A percentile compares a stretch with the other conserved stretches of the same genome.
These are phyloP conservation scores for Solanum bulbocastanum DNA, from an alignment of 257 asterid genomes.

Conservation along the genomic window DNA sequence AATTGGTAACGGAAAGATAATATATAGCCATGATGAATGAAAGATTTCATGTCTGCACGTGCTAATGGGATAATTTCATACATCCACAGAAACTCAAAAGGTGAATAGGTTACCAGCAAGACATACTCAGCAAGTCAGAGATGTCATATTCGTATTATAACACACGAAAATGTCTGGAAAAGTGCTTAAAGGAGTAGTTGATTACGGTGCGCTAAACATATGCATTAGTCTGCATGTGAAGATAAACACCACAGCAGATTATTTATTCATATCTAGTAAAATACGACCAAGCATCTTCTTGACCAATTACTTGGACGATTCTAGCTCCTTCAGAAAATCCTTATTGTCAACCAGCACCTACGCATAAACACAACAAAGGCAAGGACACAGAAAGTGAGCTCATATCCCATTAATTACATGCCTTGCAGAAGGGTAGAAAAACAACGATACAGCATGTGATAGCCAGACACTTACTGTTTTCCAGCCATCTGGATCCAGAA, in stretches of 20 bases:
- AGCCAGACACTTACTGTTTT: constrained; percentile 58
- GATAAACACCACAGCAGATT: neutral
- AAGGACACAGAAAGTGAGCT: neutral
- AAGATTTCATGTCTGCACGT: neutral
- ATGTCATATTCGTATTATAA: neutral
- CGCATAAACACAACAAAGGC: neutral
- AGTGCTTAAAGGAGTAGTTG: neutral
- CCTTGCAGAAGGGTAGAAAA: neutral
- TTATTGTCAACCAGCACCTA: constrained; percentile 89
- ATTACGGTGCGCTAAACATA: neutral
- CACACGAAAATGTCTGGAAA: neutral
- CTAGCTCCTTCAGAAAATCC: constrained; percentile 85
- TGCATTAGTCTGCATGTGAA: neutral
- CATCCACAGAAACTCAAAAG: neutral
- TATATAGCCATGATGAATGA: neutral
- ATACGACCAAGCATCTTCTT: neutral
- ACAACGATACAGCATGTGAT: neutral
- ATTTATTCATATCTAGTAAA: neutral
- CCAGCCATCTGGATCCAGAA: constrained; percentile 99
- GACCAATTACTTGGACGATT: constrained; percentile 16
- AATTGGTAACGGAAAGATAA: neutral
- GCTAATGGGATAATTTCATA: neutral
- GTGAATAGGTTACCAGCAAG: neutral
- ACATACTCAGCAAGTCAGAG: neutral
- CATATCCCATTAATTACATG: neutral